phyloP scores from a whole-genome alignment of 2,329 filamentous ascomycete genomes.

The Didymella glomerata region DNA sequence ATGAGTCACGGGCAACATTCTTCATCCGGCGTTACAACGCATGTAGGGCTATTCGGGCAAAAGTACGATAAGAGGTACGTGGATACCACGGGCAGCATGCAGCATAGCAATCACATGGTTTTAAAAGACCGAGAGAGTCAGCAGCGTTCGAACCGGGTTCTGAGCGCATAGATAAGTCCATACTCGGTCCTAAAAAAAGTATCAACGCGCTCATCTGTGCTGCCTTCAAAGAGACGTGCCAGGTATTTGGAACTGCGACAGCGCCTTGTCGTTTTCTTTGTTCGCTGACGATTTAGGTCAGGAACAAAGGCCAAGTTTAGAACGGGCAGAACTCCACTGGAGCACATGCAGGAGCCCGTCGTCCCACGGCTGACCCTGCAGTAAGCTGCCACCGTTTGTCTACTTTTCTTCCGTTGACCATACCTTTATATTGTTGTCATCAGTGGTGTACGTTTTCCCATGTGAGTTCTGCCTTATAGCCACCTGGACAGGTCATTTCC shows the following conservation, averaged over 20 bases:
- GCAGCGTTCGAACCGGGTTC: background rate
- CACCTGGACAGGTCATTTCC: background rate
- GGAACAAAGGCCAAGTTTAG: background rate
- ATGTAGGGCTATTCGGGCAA: constrained; percentile 8
- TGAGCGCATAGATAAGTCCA: background rate
- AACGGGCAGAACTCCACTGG: background rate
- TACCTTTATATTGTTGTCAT: background rate
- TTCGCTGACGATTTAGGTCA: background rate
- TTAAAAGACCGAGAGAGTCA: too few relatives aligned
- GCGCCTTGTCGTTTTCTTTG: background rate
- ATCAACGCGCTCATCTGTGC: background rate
- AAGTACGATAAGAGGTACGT: constrained; percentile 8
- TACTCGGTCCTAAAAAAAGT: background rate
- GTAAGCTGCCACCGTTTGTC: too few relatives aligned
- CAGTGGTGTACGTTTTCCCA: background rate
- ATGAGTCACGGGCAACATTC: constrained; percentile 10
- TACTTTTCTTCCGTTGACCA: background rate
- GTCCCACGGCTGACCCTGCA: background rate
- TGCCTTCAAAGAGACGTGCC: background rate
- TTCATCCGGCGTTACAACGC: constrained; percentile 33
- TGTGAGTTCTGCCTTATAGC: background rate
- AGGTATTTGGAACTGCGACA: background rate
- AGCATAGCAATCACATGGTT: constrained; percentile 5
- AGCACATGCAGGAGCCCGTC: constrained; percentile 4
- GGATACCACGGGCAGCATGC: background rate